Base-by-base conservation (phyloP, 2,329 filamentous ascomycete genomes). In the Aschersonia sp. region DNA sequence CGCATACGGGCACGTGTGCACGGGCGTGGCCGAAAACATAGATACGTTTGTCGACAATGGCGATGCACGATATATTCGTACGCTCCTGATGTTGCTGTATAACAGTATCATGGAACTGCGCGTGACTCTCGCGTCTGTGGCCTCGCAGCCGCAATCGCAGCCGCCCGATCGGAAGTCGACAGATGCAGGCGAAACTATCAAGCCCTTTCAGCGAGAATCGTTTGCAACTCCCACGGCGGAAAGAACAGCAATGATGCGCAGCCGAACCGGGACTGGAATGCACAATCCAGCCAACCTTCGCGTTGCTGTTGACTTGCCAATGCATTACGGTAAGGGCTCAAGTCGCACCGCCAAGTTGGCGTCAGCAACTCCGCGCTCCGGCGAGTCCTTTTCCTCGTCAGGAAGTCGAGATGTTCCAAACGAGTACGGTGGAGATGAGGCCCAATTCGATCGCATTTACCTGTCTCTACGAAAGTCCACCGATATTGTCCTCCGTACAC, bases 401-500 rank as follows among this genome's bases (percentile, higher is more conserved):
- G 69, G 70, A 33, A 62, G 56, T 29, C 61, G 60, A 31, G 58
- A 70, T 47, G 67, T 70, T 32, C 70, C 74, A 42, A 61, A 78
- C 8, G 84, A 87, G 46, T 77, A 81, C 45, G 76, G 75, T 2
- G 84, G 87, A 53, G 87, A 94, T 52, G 87, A 94, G 55, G 75
- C 77, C 12, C 75, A 81, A 31, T 95, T 95, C 54, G 89, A 94
- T 52, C 78, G 73, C 51, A 87, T 96, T 29, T 94, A 86, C 66
- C 60, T 87, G 35, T 83, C 84, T 43, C 69, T 95, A 30, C 80
- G 82, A 43, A 76, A 74, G 47, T 85, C 87, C 1, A 82, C 84
- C 22, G 84, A 88, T 45, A 70, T 86, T 45, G 81, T 87, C 31
- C 73, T 85, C 54, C 77, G 78, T 42, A 81, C 80, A 1, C 68